Percentiles rank a stretch among this genome's conserved stretches.
Evolutionary conservation across 805 yeast genomes (phyloP).

Genomic region (Pichia deserticola): DNA sequence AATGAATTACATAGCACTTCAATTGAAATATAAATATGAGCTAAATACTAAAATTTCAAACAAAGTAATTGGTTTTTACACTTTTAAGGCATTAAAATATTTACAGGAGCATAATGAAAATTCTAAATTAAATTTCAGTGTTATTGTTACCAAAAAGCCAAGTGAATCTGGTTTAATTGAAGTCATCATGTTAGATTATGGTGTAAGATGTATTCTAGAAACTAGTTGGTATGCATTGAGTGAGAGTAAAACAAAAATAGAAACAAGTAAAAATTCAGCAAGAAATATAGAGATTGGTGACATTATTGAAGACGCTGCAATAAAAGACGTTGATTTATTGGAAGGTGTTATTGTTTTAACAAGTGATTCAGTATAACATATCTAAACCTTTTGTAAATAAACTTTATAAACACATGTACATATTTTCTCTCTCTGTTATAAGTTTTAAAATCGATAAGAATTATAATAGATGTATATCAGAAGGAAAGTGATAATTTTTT

Average conservation of each 20-base stretch:
- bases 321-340: conserved; percentile 36
- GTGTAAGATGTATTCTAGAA: conserved; percentile 23
- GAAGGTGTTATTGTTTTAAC: conserved; percentile 33
- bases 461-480: no score
- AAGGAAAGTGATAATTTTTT: no score
- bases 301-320: conserved; percentile 30
- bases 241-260: conserved; percentile 11
- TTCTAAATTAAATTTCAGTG: conserved; percentile 31
- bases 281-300: conserved; percentile 38
- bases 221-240: conserved; percentile 24
- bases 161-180: conserved; percentile 29
- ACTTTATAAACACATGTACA: no score
- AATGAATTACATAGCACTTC: conserved; percentile 32
- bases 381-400: no score
- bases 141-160: conserved; percentile 37
- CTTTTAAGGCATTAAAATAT: conserved; percentile 24
- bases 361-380: conserved; percentile 17
- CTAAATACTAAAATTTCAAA: conserved; percentile 25
- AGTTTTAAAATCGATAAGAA: no score
- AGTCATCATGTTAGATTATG: conserved; percentile 26
- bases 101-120: conserved; percentile 15
- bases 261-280: conserved; percentile 15
- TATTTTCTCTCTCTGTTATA: no score
- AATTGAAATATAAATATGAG: conserved; percentile 39
- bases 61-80: conserved; percentile 24